Conservation (phyloP, 2,329 filamentous ascomycete genomes). For the Fusarium metavorans region DNA sequence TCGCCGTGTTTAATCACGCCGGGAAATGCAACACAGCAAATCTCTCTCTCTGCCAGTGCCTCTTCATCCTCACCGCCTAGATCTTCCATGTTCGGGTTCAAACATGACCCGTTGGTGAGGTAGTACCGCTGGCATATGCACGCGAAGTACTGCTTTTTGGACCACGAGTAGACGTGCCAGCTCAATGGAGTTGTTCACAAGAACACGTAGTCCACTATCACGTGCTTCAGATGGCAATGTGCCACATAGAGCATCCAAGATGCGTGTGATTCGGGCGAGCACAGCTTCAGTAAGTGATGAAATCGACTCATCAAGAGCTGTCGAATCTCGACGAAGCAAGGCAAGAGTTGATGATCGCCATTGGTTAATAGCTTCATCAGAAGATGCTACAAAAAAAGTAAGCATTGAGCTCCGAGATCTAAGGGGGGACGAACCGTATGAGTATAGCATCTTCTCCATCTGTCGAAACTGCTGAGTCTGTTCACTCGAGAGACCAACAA, state of each 20-base stretch:
- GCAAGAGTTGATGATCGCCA: slow-evolving; percentile 76
- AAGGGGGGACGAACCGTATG: slow-evolving; percentile 37
- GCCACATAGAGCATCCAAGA: slow-evolving; percentile 64
- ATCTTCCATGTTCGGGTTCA: slow-evolving; percentile 74
- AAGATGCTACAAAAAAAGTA: slow-evolving; percentile 49
- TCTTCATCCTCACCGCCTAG: slow-evolving; percentile 73
- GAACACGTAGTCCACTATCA: slow-evolving; percentile 64
- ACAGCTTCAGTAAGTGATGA: slow-evolving; percentile 56
- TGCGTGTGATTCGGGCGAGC: slow-evolving; percentile 59
- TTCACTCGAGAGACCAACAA: slow-evolving; percentile 70
- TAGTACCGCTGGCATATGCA: slow-evolving; percentile 66
- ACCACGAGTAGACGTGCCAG: slow-evolving; percentile 67
- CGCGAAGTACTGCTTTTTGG: slow-evolving; percentile 69
- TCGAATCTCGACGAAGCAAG: slow-evolving; percentile 66
- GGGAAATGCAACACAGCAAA: slow-evolving; percentile 74
- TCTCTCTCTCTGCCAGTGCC: slow-evolving; percentile 61
- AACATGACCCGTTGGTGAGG: slow-evolving; percentile 68
- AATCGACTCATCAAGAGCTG: slow-evolving; percentile 60
- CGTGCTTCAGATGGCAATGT: slow-evolving; percentile 56
- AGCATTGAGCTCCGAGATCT: neutral
- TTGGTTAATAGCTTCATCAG: slow-evolving; percentile 69
- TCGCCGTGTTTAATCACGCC: slow-evolving; percentile 74
- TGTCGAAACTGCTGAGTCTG: slow-evolving; percentile 63
- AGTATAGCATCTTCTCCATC: slow-evolving; percentile 54
- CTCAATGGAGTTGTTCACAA: slow-evolving; percentile 66